Evolutionary conservation across 2,329 filamentous ascomycete genomes (phyloP), one percentile per base, ranked within the genome.

Genomic region (Hypoxylon sp.): DNA sequence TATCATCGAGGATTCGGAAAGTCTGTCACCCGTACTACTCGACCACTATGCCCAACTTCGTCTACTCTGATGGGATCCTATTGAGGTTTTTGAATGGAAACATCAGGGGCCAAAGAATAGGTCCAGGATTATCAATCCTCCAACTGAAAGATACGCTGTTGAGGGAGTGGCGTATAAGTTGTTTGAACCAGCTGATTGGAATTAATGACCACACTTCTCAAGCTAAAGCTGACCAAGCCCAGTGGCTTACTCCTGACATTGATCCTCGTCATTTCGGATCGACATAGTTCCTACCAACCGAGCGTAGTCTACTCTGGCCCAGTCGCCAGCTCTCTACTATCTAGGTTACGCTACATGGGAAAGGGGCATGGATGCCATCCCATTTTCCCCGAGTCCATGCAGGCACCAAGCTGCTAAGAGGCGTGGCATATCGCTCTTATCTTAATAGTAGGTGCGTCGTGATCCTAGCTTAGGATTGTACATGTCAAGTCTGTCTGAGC

Each of bases 201-300:
- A 53, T 29, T 57, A 57, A 37, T 19, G 10, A 44, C 27, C 10
- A 51, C 17, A 17, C 31, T 44, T 52, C 31, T 42, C 8, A 27
- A 44, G n/a, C 21, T 19, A 44, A 44, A 8, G 39, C 39, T n/a
- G 32, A 15, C n/a, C 19, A 53, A 47, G 24, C 52, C 24, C 47
- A 29, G 50, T 48, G 32, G 57, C 46, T 68, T 32, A 53, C 44
- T 50, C 44, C 32, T 39, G 51, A 27, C 42, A 35, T 6, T 57
- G 39, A 47, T 64, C 73, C 75, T 73, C 69, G 47, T 77, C 74
- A 77, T 76, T 69, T 76, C 75, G 75, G 75, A 76, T 77, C 70
- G 68, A 61, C 72, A 61, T 65, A 46, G 55, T 74, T 76, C 75
- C 75, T 73, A 58, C 54, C 67, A 68, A 67, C 59, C 67, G 66